A percentile compares a stretch with the other conserved stretches of the same genome.
Evolutionary conservation across 345 rosid genomes (phyloP).

Genomic region (Dimocarpus longan): DNA sequence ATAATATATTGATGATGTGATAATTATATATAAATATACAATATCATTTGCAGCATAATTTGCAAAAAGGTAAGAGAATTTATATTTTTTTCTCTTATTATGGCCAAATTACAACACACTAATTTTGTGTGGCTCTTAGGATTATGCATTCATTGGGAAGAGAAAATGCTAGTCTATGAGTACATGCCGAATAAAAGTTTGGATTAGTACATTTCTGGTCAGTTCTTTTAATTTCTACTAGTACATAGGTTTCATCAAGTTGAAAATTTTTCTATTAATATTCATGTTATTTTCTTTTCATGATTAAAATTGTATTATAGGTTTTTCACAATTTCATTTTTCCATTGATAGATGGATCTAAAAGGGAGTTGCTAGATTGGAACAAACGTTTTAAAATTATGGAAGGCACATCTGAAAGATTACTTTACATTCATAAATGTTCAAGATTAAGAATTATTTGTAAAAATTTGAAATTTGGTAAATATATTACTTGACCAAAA

Average conservation of each 20-base stretch:
- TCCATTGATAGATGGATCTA: background rate
- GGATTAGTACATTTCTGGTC: constrained; percentile 25
- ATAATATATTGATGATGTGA: too few species aligned
- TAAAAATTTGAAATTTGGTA: constrained; percentile 23
- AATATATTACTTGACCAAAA: constrained; percentile 18
- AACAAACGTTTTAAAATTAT: background rate
- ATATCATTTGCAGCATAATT: too few species aligned
- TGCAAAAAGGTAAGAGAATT: too few species aligned
- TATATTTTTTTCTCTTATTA: background rate
- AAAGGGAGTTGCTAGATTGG: background rate
- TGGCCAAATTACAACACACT: constrained; percentile 23
- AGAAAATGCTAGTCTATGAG: constrained; percentile 28
- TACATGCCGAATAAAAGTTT: constrained; percentile 15
- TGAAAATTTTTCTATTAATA: background rate
- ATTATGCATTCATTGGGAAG: constrained; percentile 19
- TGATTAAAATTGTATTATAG: background rate
- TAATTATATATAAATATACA: too few species aligned
- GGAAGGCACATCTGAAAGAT: background rate
- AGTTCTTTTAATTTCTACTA: background rate
- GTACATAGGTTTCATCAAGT: background rate
- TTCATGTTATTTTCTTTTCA: too few species aligned
- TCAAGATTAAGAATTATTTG: background rate
- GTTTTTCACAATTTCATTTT: background rate
- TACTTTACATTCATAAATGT: constrained; percentile 1
- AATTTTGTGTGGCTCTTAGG: constrained; percentile 28